Evolutionary conservation across 257 asterid species (phyloP).

Genomic region (Salvia miltiorrhiza): DNA sequence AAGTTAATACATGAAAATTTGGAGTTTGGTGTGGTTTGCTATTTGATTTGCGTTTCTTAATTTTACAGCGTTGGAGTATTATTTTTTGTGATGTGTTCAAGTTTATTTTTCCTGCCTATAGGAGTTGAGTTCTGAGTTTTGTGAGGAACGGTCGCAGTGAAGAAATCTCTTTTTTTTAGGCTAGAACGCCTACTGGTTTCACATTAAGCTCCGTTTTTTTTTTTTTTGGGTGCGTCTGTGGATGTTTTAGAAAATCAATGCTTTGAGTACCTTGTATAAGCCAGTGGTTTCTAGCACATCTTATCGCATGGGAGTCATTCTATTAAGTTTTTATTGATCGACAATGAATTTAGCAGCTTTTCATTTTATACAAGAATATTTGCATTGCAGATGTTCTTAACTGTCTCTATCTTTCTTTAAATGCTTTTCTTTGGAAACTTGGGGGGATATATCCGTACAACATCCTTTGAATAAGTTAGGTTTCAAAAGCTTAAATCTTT

Average conservation of each 20-base stretch:
- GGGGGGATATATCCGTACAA: slow-evolving; percentile 4
- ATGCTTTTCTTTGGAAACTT: not conserved
- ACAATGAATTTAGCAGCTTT: not conserved
- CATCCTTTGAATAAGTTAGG: not conserved
- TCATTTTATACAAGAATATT: not conserved
- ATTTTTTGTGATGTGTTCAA: not conserved
- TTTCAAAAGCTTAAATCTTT: slow-evolving; percentile 13
- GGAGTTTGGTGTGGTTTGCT: slow-evolving; percentile 17
- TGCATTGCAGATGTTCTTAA: not conserved
- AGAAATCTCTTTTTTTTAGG: not conserved
- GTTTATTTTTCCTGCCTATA: not conserved
- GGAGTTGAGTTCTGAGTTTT: slow-evolving; percentile 27
- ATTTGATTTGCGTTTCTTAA: not conserved
- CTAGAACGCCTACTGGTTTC: slow-evolving; percentile 6
- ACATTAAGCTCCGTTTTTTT: slow-evolving; percentile 7
- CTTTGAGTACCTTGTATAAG: not conserved
- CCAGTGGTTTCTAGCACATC: slow-evolving; percentile 10
- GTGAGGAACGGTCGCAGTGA: slow-evolving; percentile 3
- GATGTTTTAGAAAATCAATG: not conserved
- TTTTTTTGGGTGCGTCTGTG: not conserved
- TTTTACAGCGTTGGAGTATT: not conserved
- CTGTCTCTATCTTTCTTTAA: not conserved
- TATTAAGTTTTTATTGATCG: slow-evolving; percentile 12
- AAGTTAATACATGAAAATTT: not conserved
- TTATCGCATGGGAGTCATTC: not conserved